These are phyloP conservation scores for Malassezia vespertilionis DNA, from an alignment of 1,284 basidiomycete genomes.

Conservation along the genomic window DNA sequence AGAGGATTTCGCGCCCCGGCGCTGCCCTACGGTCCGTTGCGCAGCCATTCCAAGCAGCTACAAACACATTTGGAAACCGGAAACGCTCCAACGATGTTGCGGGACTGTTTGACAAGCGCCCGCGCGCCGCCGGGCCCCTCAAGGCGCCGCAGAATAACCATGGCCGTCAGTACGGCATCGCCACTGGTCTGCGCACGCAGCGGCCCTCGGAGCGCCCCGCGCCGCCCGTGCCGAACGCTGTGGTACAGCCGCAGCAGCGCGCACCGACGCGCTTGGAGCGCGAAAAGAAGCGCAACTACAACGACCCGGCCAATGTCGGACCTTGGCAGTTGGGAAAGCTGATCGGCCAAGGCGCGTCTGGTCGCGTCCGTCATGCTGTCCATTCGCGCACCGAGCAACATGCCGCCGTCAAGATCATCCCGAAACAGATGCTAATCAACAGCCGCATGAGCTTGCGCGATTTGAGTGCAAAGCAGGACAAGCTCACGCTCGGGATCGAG, in stretches of 20 bases:
- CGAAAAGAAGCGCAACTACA: slow-evolving; percentile 49
- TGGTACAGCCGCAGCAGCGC: slow-evolving; percentile 9
- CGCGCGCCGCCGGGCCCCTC: not conserved
- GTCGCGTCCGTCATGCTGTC: slow-evolving; percentile 75
- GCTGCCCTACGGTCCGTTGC: slow-evolving; percentile 15
- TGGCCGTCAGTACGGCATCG: not conserved
- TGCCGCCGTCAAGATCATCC: slow-evolving; percentile 93
- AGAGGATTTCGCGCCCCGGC: slow-evolving; percentile 11
- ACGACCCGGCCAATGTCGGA: slow-evolving; percentile 57
- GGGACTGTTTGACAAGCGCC: slow-evolving; percentile 6
- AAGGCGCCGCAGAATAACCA: not conserved
- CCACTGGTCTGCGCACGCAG: not conserved
- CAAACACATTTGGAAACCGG: slow-evolving; percentile 13
- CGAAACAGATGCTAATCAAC: slow-evolving; percentile 65
- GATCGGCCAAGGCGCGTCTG: slow-evolving; percentile 76
- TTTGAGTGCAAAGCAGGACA: slow-evolving; percentile 62
- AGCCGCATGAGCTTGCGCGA: slow-evolving; percentile 63
- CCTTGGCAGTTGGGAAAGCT: slow-evolving; percentile 86
- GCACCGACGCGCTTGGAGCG: slow-evolving; percentile 37
- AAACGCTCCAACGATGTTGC: slow-evolving; percentile 6
- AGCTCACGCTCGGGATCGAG: slow-evolving; percentile 76
- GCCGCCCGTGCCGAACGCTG: slow-evolving; percentile 3
- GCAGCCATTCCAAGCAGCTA: slow-evolving; percentile 13
- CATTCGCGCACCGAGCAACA: slow-evolving; percentile 77
- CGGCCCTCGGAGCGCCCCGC: not conserved